These are phyloP conservation scores for Lichtheimia ramosa DNA, from an alignment of 371 early-diverging fungal species.

Conservation along the genomic window DNA sequence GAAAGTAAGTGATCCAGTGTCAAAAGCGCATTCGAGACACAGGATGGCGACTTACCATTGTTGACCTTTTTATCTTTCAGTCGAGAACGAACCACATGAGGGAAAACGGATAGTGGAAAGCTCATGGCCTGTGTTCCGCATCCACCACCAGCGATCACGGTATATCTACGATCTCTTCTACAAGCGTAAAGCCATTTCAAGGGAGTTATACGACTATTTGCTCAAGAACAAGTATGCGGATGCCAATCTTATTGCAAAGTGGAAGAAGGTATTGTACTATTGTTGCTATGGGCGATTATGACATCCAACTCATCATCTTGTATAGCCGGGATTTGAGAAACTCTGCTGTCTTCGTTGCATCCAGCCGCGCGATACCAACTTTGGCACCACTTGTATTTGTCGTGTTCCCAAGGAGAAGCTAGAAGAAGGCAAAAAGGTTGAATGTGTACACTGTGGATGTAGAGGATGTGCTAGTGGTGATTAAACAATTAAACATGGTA, in stretches of 20 bases:
- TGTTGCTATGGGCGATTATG: too few relatives aligned
- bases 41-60: conserved; percentile 6
- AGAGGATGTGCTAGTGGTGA: conserved; percentile 69
- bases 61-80: conserved; percentile 43
- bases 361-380: conserved; percentile 96
- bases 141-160: conserved; percentile 97
- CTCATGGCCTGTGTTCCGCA: conserved; percentile 93
- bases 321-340: conserved; percentile 94
- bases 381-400: conserved; percentile 97
- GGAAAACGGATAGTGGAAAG: conserved; percentile 94
- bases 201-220: conserved; percentile 91
- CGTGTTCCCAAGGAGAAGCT: conserved; percentile 93
- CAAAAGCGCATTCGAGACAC: background rate
- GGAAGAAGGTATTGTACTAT: conserved; percentile 82
- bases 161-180: conserved; percentile 96
- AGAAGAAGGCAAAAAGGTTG: conserved; percentile 85
- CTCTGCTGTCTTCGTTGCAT: conserved; percentile 98
- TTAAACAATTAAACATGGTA: conserved; percentile 13
- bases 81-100: conserved; percentile 94
- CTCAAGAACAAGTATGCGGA: conserved; percentile 92
- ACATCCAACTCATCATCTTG: background rate
- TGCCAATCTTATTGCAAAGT: conserved; percentile 94
- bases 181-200: conserved; percentile 91
- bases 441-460: conserved; percentile 96
- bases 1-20: conserved; percentile 71